Conservation (phyloP, 139 green algal genomes). For the Haematococcus lacustris region DNA sequence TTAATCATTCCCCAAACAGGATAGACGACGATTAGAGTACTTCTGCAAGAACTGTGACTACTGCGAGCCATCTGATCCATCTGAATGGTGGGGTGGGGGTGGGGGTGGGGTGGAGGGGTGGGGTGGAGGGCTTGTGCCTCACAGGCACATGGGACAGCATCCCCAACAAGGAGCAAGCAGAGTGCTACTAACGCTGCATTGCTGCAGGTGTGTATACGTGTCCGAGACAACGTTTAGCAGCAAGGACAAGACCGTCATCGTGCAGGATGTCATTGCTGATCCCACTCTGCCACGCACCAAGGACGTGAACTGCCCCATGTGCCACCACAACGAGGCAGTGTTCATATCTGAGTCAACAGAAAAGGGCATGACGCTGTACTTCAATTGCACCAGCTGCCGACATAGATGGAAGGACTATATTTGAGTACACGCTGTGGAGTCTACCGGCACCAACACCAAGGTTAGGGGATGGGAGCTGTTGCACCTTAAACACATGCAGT, state of each 20-base stretch:
- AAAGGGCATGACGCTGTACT: conserved; percentile 83
- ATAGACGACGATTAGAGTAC: conserved; percentile 68
- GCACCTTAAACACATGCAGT: too few relatives aligned
- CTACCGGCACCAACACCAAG: too few relatives aligned
- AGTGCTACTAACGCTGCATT: too few relatives aligned
- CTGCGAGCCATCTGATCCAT: conserved; percentile 49
- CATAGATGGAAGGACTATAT: conserved; percentile 78
- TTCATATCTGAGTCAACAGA: conserved; percentile 77
- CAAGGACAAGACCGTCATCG: conserved; percentile 71
- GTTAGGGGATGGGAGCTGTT: too few relatives aligned
- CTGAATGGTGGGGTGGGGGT: conserved; percentile 54
- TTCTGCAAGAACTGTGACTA: conserved; percentile 80
- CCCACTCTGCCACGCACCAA: conserved; percentile 80
- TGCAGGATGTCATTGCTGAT: conserved; percentile 76
- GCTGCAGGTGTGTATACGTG: conserved; percentile 59
- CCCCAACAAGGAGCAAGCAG: too few relatives aligned
- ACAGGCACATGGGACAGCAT: too few relatives aligned
- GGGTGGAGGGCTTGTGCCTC: too few relatives aligned
- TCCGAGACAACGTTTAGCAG: conserved; percentile 71
- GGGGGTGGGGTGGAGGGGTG: too few relatives aligned
- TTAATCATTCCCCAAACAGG: conserved; percentile 7
- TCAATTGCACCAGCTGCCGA: conserved; percentile 60
- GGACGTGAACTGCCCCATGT: conserved; percentile 72
- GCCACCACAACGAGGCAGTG: conserved; percentile 78
- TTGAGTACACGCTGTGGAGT: conserved; percentile 12